Percentiles rank a stretch among this genome's conserved stretches.
These are phyloP conservation scores for Phaffomyces antillensis DNA, from an alignment of 805 yeast genomes.

Conservation along the genomic window DNA sequence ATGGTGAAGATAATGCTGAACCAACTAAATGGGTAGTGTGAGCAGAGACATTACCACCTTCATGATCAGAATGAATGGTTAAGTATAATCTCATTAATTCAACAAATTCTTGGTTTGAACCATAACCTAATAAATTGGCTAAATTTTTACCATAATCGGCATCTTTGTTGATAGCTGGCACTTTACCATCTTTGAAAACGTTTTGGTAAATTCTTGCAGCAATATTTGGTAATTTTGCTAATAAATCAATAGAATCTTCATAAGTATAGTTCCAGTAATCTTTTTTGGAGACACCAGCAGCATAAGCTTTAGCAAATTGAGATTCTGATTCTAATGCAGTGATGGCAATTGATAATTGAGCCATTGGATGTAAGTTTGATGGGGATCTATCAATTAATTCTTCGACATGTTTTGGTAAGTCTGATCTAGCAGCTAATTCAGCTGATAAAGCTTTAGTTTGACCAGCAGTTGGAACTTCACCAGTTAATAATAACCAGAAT, in stretches of 20 bases:
- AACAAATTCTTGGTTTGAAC: slow-evolving; percentile 58
- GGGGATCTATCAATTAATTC: slow-evolving; percentile 71
- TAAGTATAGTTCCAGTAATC: slow-evolving; percentile 81
- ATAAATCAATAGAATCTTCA: slow-evolving; percentile 72
- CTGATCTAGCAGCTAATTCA: slow-evolving; percentile 73
- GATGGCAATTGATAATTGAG: slow-evolving; percentile 79
- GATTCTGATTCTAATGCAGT: slow-evolving; percentile 80
- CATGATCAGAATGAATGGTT: slow-evolving; percentile 82
- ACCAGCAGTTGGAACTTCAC: slow-evolving; percentile 69
- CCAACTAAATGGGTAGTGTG: slow-evolving; percentile 85
- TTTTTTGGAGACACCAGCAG: slow-evolving; percentile 72
- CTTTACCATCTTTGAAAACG: slow-evolving; percentile 75
- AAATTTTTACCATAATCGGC: slow-evolving; percentile 63
- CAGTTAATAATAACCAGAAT: slow-evolving; percentile 78
- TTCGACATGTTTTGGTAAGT: slow-evolving; percentile 70
- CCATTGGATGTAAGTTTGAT: slow-evolving; percentile 78
- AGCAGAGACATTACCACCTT: slow-evolving; percentile 86
- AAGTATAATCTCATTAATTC: slow-evolving; percentile 77
- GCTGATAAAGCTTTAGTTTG: slow-evolving; percentile 67
- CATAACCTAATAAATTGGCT: slow-evolving; percentile 51
- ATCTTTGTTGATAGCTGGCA: slow-evolving; percentile 40
- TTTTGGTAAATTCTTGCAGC: slow-evolving; percentile 82
- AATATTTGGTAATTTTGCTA: slow-evolving; percentile 76
- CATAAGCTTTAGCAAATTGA: slow-evolving; percentile 78
- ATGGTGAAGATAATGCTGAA: slow-evolving; percentile 75